Evolutionary conservation across 202 grass and related monocot genomes (phyloP), one percentile per base, ranked within the genome.

Genomic region (Alloteropsis angusta): DNA sequence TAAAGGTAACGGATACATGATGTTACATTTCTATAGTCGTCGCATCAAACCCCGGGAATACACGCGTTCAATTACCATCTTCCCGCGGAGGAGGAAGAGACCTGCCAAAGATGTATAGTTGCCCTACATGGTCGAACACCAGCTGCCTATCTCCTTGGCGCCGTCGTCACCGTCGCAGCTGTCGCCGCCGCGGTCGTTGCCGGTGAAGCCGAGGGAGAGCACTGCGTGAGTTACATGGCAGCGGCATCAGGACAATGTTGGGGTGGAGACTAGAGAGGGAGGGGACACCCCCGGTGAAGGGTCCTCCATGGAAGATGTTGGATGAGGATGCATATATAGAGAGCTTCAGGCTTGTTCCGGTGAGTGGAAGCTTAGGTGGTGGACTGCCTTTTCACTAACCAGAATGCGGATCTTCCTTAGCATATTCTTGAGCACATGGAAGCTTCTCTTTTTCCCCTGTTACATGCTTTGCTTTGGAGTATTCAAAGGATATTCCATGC

Each of bases 51-150:
- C 11, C 26, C 1, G 28, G 28, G 12, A 3, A 67, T 41, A 52
- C 47, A 81, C 48, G 48, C 73, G 25, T 60, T 68, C 73, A 44
- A 74, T 74, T 62, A 69, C 73, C 38, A 38, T 85, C 77, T 46
- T 75, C 26, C 14, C 14, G 16, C 43, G 19, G 44, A 75, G 6
- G 16, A 75, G n/a, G n/a, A n/a, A n/a, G n/a, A 63, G n/a, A 67
- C 18, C 48, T 91, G 89, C 89, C 89, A 85, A 91, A 91, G 89
- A 76, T 88, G 78, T 78, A 60, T 83, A 88, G 89, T 88, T 91
- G 89, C 89, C 89, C 85, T 91, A 88, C 74, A 85, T 57, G 68
- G 50, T 74, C 79, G 48, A 17, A 58, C 81, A 61, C 72, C 50
- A 28, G 50, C 80, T 80, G 65, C 76, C 75, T 46, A 30, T 30